Evolutionary conservation across 164 flowering plant genomes (phyloP).

Genomic region (Platanus orientalis): DNA sequence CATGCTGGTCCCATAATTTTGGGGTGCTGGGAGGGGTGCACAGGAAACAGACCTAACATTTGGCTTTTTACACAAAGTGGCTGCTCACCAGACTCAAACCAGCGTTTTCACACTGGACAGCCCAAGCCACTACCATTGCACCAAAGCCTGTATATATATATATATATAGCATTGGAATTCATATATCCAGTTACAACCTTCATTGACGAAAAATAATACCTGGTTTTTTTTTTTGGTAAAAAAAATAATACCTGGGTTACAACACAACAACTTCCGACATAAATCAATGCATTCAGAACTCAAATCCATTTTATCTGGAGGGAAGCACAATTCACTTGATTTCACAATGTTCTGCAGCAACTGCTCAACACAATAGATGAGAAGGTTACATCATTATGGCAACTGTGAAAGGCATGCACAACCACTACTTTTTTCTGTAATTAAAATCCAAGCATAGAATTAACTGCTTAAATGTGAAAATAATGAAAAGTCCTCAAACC

Average conservation of each 20-base stretch:
- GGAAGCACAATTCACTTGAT: constrained; percentile 76
- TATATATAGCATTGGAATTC: background rate
- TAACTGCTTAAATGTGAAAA: background rate
- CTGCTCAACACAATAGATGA: constrained; percentile 36
- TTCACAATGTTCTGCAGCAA: constrained; percentile 88
- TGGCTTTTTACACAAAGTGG: no score
- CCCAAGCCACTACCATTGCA: no score
- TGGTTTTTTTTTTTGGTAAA: no score
- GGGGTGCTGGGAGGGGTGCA: no score
- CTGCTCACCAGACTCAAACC: no score
- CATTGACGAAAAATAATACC: background rate
- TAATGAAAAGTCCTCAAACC: constrained; percentile 34
- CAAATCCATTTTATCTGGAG: constrained; percentile 52
- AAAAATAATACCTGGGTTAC: constrained; percentile 69
- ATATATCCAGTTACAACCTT: background rate
- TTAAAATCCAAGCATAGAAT: background rate
- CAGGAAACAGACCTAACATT: no score
- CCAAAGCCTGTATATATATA: no score
- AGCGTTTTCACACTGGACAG: no score
- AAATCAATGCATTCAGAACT: constrained; percentile 80
- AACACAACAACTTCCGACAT: constrained; percentile 85
- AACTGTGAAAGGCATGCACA: constrained; percentile 3
- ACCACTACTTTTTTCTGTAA: background rate
- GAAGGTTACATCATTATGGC: constrained; percentile 1
- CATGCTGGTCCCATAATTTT: no score